These are phyloP conservation scores for Colletotrichum incanum DNA, from an alignment of 2,329 filamentous ascomycete species.

Conservation along the genomic window DNA sequence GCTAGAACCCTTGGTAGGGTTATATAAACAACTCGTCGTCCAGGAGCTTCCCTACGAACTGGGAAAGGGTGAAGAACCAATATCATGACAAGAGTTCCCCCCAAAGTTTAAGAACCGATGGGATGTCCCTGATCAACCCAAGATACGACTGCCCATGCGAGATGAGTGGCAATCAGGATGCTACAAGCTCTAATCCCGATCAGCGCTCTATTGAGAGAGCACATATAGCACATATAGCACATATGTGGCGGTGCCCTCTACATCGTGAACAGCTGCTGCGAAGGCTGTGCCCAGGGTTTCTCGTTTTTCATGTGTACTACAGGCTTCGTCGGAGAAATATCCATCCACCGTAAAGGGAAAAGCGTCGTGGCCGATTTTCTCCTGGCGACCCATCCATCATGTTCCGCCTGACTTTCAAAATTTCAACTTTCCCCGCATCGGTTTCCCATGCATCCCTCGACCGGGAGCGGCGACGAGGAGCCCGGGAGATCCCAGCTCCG, in stretches of 20 bases:
- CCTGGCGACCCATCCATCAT: neutral
- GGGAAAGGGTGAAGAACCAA: conserved; percentile 7
- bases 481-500: conserved; percentile 15
- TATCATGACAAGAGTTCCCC: neutral
- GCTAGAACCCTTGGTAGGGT: conserved; percentile 4
- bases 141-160: neutral
- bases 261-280: neutral
- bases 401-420: neutral
- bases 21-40: conserved; percentile 12
- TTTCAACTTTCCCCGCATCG: neutral
- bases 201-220: neutral
- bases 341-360: too few relatives aligned
- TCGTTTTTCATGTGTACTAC: neutral
- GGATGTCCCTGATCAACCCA: neutral
- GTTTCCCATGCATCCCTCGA: neutral
- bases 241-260: neutral
- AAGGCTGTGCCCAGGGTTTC: neutral
- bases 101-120: neutral
- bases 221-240: neutral
- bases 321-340: neutral
- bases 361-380: neutral
- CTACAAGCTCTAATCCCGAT: neutral
- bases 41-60: conserved; percentile 13
- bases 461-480: conserved; percentile 1
- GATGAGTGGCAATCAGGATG: neutral